Percentiles rank a stretch among this genome's conserved stretches.
Conservation (phyloP, 352 stramenopile species). For the Phytophthora cryptogea region DNA sequence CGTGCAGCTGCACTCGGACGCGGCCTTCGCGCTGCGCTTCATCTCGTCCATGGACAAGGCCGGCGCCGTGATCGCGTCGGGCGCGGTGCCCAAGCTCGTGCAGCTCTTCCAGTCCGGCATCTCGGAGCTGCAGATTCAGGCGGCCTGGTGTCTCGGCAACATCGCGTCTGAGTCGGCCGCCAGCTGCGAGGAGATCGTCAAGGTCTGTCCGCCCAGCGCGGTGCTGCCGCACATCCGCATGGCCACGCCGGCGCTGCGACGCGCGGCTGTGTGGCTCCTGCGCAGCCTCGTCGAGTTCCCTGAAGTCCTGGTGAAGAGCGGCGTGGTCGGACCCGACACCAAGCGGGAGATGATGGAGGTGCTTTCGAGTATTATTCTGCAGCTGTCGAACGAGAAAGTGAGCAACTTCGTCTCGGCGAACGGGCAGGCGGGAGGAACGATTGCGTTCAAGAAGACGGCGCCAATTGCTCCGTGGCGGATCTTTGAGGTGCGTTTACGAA, state of each 20-base stretch:
- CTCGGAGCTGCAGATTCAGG: slow-evolving; percentile 88
- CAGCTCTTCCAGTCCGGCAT: slow-evolving; percentile 87
- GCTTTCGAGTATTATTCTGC: slow-evolving; percentile 72
- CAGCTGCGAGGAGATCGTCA: slow-evolving; percentile 78
- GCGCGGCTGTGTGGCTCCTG: slow-evolving; percentile 81
- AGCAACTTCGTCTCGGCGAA: slow-evolving; percentile 60
- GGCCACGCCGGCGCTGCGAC: slow-evolving; percentile 75
- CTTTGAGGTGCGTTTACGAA: slow-evolving; percentile 61
- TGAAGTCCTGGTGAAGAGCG: slow-evolving; percentile 64
- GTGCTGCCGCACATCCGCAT: slow-evolving; percentile 87
- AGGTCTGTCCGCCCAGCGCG: slow-evolving; percentile 62
- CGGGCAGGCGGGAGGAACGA: slow-evolving; percentile 43
- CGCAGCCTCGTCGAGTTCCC: slow-evolving; percentile 86
- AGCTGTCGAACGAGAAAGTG: slow-evolving; percentile 81
- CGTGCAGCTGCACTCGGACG: slow-evolving; percentile 84
- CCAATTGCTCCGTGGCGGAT: slow-evolving; percentile 81
- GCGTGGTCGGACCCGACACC: slow-evolving; percentile 47
- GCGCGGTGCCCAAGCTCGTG: slow-evolving; percentile 77
- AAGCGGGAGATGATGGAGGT: slow-evolving; percentile 80
- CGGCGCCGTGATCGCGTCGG: slow-evolving; percentile 66
- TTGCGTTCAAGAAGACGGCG: slow-evolving; percentile 61
- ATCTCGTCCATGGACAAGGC: slow-evolving; percentile 91
- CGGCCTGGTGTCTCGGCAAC: slow-evolving; percentile 87
- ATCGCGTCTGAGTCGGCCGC: slow-evolving; percentile 77
- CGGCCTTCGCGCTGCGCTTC: slow-evolving; percentile 85